Evolutionary conservation across 2,329 filamentous ascomycete species (phyloP).

Genomic region (Bertia moriformis): DNA sequence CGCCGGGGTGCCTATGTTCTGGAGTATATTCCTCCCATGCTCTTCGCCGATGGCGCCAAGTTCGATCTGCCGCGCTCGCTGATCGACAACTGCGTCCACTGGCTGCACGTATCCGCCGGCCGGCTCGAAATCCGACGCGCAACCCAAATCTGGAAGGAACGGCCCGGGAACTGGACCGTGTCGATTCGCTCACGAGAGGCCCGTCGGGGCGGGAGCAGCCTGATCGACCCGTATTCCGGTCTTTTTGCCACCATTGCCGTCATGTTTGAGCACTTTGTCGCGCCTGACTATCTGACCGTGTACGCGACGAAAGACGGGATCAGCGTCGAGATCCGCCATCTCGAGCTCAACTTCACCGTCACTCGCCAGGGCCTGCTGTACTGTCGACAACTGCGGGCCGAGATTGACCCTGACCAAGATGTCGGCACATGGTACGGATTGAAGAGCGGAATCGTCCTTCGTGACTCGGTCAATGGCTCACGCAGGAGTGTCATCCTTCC

Average conservation of each 20-base stretch:
- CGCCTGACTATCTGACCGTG: background rate
- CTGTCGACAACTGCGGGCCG: conserved; percentile 19
- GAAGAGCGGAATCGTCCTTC: conserved; percentile 31
- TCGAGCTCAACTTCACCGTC: conserved; percentile 27
- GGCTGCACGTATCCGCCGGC: conserved; percentile 25
- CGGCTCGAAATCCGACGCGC: conserved; percentile 28
- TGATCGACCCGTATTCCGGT: background rate
- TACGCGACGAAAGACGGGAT: no score
- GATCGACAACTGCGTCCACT: conserved; percentile 28
- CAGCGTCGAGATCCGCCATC: conserved; percentile 21
- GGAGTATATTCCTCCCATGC: no score
- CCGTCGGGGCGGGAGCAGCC: background rate
- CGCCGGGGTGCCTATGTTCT: no score
- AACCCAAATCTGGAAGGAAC: conserved; percentile 4
- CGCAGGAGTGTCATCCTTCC: conserved; percentile 6
- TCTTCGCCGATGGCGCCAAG: background rate
- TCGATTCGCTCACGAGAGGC: background rate
- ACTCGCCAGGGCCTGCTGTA: conserved; percentile 18
- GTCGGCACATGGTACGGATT: conserved; percentile 33
- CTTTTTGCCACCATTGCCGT: background rate
- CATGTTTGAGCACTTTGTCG: background rate
- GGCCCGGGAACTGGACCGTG: background rate
- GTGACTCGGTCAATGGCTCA: conserved; percentile 18
- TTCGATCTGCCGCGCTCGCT: conserved; percentile 27
- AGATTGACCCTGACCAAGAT: conserved; percentile 29